Conservation (phyloP, 192 early-diverging fungal species). For the Linnemannia schmuckeri region DNA sequence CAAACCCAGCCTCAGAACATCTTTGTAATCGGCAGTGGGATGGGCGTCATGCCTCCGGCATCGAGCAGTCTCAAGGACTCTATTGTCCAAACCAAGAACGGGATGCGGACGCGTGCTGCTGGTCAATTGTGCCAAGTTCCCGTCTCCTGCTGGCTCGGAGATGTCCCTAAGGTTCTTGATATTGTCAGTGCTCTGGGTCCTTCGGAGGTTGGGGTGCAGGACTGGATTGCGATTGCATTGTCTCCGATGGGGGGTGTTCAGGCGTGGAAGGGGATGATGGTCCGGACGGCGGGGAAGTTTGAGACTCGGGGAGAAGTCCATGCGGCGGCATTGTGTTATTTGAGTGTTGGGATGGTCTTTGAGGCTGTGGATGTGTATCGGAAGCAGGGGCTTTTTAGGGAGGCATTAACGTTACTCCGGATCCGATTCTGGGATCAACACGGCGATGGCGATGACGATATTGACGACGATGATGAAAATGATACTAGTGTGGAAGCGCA, state of each 20-base stretch:
- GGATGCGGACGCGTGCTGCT: background rate
- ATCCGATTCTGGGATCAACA: conserved; percentile 38
- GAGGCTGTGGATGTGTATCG: conserved; percentile 61
- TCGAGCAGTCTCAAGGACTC: background rate
- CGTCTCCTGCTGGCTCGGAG: conserved; percentile 42
- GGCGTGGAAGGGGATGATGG: conserved; percentile 60
- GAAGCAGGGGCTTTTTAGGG: conserved; percentile 55
- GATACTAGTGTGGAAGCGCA: background rate
- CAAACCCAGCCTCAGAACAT: conserved; percentile 13
- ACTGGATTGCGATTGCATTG: conserved; percentile 65
- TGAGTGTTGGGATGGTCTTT: conserved; percentile 57
- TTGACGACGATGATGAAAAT: background rate
- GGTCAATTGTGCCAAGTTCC: conserved; percentile 37
- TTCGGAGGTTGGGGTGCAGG: conserved; percentile 44
- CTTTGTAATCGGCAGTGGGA: conserved; percentile 25
- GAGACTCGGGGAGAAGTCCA: conserved; percentile 46
- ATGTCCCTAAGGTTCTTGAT: conserved; percentile 39
- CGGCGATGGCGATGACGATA: conserved; percentile 10
- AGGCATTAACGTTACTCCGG: conserved; percentile 45
- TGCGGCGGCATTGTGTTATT: conserved; percentile 56
- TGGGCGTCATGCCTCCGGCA: conserved; percentile 22
- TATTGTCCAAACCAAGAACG: background rate
- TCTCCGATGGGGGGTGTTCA: conserved; percentile 64
- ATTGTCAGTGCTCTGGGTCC: conserved; percentile 19
- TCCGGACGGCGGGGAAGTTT: conserved; percentile 57